phyloP scores from a whole-genome alignment of 805 yeast species.

The Suhomyces vadensis region DNA sequence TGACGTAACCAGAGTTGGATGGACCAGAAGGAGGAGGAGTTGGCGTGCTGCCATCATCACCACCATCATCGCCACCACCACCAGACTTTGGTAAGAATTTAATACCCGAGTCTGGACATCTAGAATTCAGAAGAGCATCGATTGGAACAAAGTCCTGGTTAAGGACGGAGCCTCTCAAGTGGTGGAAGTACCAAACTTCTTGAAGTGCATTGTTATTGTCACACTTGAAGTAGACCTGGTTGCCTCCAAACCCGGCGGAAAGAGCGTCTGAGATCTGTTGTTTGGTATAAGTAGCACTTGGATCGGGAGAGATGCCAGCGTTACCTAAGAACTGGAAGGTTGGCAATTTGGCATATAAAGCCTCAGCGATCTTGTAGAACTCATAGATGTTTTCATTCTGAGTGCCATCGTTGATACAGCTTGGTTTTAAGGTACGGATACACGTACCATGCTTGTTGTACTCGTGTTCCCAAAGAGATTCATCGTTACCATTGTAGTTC shows the following conservation, averaged over 20 bases:
- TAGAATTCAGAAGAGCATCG: slow-evolving; percentile 52
- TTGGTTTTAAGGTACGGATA: slow-evolving; percentile 72
- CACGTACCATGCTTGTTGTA: slow-evolving; percentile 95
- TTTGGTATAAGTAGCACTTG: slow-evolving; percentile 55
- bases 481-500: slow-evolving; percentile 67
- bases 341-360: slow-evolving; percentile 58
- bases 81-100: slow-evolving; percentile 66
- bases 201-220: slow-evolving; percentile 44
- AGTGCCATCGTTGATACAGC: slow-evolving; percentile 54
- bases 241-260: slow-evolving; percentile 48
- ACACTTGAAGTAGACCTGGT: slow-evolving; percentile 62
- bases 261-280: slow-evolving; percentile 56
- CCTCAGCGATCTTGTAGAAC: slow-evolving; percentile 62
- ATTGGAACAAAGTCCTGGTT: slow-evolving; percentile 29
- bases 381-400: slow-evolving; percentile 58
- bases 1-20: slow-evolving; percentile 38
- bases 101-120: slow-evolving; percentile 72
- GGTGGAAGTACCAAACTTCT: slow-evolving; percentile 29
- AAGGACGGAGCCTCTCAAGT: slow-evolving; percentile 23
- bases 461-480: slow-evolving; percentile 82
- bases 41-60: slow-evolving; percentile 3
- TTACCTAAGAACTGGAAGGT: slow-evolving; percentile 65
- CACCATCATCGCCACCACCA: neutral
- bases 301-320: slow-evolving; percentile 72
- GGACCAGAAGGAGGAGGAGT: slow-evolving; percentile 22